Evolutionary conservation across 345 rosid genomes (phyloP).

Genomic region (Geranium brycei): DNA sequence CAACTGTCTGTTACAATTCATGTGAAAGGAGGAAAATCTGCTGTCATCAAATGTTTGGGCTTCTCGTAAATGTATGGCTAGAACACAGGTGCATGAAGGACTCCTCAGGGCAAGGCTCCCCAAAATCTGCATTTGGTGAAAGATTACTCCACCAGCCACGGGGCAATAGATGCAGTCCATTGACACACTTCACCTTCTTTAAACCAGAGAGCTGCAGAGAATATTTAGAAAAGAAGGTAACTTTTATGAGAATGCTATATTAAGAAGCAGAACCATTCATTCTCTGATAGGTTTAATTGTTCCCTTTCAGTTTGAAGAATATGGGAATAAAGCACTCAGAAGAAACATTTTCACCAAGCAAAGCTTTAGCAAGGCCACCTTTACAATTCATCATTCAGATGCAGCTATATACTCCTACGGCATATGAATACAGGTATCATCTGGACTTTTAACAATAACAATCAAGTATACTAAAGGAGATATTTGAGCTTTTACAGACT

Average conservation of each 20-base stretch:
- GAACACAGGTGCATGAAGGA: conserved; percentile 7
- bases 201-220: conserved; percentile 64
- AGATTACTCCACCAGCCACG: conserved; percentile 62
- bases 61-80: neutral
- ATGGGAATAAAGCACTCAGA: neutral
- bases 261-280: neutral
- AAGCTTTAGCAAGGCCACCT: neutral
- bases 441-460: too few species aligned
- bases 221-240: neutral
- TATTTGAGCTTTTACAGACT: too few species aligned
- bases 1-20: neutral
- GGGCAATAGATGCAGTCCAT: conserved; percentile 71
- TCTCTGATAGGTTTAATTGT: neutral
- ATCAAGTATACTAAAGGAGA: too few species aligned
- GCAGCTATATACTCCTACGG: neutral
- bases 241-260: neutral
- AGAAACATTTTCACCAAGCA: neutral
- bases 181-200: conserved; percentile 70
- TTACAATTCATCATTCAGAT: neutral
- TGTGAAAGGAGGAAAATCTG: too few species aligned
- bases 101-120: conserved; percentile 5
- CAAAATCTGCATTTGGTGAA: neutral
- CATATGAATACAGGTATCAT: too few species aligned
- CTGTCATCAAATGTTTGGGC: too few species aligned
- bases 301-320: neutral